Evolutionary conservation across 768 basidiomycete genomes (phyloP).

Genomic region (Collybia nuda): DNA sequence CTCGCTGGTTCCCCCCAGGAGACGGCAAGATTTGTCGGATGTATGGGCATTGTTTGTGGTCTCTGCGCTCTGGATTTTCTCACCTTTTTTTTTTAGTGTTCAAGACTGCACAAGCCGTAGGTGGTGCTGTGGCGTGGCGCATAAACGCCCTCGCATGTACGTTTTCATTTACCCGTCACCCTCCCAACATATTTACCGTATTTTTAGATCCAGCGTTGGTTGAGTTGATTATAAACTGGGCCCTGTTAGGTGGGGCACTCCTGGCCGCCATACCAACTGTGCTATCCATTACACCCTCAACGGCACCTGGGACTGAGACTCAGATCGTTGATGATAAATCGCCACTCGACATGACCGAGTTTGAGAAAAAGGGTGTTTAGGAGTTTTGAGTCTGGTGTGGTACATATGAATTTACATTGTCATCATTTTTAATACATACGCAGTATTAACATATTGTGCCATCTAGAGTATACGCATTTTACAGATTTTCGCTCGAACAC

Average conservation of each 20-base stretch:
- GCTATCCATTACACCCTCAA: conserved; percentile 23
- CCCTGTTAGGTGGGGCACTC: conserved; percentile 21
- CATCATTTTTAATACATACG: too few relatives aligned
- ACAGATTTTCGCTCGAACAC: too few relatives aligned
- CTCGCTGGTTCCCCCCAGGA: conserved; percentile 22
- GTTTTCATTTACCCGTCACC: not conserved
- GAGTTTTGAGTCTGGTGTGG: too few relatives aligned
- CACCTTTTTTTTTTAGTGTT: conserved; percentile 15
- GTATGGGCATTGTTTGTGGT: conserved; percentile 9
- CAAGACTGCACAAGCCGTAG: conserved; percentile 26
- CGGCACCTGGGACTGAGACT: not conserved
- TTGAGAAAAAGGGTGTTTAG: too few relatives aligned
- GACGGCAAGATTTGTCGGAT: conserved; percentile 26
- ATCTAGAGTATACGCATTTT: too few relatives aligned
- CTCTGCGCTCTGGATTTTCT: not conserved
- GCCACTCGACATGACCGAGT: too few relatives aligned
- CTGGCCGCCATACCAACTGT: conserved; percentile 23
- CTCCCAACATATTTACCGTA: not conserved
- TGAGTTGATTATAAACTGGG: conserved; percentile 26
- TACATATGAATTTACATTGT: too few relatives aligned
- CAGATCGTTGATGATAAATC: too few relatives aligned
- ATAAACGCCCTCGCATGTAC: conserved; percentile 27
- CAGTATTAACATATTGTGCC: too few relatives aligned
- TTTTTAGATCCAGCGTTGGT: conserved; percentile 18
- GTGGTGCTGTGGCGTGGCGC: conserved; percentile 27